Conservation (phyloP, 148 eudicot species). For the Chenopodium quinoa region DNA sequence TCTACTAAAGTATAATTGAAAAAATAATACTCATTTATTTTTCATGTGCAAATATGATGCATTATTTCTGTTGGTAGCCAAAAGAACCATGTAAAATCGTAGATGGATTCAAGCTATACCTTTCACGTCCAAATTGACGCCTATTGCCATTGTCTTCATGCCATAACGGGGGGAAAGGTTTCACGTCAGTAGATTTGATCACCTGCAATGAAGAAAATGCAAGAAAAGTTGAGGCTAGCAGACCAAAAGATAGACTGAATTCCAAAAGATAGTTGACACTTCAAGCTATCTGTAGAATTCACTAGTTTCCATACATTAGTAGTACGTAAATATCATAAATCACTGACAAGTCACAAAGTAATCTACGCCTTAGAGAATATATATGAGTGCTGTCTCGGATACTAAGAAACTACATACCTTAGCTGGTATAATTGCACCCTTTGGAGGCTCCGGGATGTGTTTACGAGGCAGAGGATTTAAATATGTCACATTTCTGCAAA, state of each 20-base stretch:
- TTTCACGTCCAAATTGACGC: constrained; percentile 53
- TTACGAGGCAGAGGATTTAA: constrained; percentile 67
- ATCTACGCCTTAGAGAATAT: neutral
- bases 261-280: neutral
- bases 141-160: constrained; percentile 78
- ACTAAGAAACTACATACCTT: constrained; percentile 48
- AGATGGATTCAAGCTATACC: constrained; percentile 38
- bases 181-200: constrained; percentile 64
- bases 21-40: neutral
- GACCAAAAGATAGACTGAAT: neutral
- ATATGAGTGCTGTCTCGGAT: neutral
- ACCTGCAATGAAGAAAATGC: constrained; percentile 37
- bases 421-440: constrained; percentile 64
- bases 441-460: constrained; percentile 72
- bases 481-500: constrained; percentile 74
- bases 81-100: neutral
- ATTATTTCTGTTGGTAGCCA: neutral
- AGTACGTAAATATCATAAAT: neutral
- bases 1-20: neutral
- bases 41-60: no score
- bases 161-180: constrained; percentile 85
- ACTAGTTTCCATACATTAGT: neutral
- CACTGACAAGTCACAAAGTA: neutral
- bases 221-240: neutral
- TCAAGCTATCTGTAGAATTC: neutral